Evolutionary conservation across 75 land plant genomes (phyloP).

Genomic region (Azolla pinnata): DNA sequence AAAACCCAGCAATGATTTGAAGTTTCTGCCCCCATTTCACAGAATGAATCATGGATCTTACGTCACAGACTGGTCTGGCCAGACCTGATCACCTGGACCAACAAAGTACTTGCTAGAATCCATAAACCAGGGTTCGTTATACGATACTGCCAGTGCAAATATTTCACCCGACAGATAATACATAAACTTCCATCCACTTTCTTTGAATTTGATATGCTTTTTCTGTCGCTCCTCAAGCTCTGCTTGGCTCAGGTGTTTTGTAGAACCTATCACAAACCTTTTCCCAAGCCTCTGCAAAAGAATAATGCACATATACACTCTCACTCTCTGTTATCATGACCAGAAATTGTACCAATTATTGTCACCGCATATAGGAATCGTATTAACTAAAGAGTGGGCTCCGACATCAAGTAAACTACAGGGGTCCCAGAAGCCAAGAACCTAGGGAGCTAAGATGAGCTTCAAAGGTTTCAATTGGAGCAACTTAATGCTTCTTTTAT

Average conservation of each 20-base stretch:
- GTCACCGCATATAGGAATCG: too few relatives aligned
- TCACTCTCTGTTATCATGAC: background rate
- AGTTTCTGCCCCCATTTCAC: too few relatives aligned
- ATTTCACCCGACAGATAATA: slow-evolving; percentile 70
- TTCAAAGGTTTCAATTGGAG: too few relatives aligned
- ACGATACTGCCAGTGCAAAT: slow-evolving; percentile 51
- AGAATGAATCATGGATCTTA: background rate
- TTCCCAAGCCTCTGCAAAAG: slow-evolving; percentile 45
- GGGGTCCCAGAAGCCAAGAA: too few relatives aligned
- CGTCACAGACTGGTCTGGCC: slow-evolving; percentile 49
- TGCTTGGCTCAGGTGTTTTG: slow-evolving; percentile 10
- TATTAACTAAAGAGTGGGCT: too few relatives aligned
- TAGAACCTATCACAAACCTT: slow-evolving; percentile 29
- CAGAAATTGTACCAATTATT: background rate
- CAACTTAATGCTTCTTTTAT: too few relatives aligned
- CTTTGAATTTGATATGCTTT: slow-evolving; percentile 72
- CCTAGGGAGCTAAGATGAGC: too few relatives aligned
- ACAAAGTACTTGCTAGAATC: slow-evolving; percentile 70
- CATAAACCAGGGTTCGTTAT: slow-evolving; percentile 81
- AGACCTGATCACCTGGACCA: slow-evolving; percentile 82
- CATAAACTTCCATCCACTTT: slow-evolving; percentile 85
- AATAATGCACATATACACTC: background rate
- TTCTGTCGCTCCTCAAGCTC: slow-evolving; percentile 36
- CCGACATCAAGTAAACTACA: too few relatives aligned
- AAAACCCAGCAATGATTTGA: too few relatives aligned